phyloP scores from a whole-genome alignment of 2,329 filamentous ascomycete genomes.

The Cryphonectria nitschkei region DNA sequence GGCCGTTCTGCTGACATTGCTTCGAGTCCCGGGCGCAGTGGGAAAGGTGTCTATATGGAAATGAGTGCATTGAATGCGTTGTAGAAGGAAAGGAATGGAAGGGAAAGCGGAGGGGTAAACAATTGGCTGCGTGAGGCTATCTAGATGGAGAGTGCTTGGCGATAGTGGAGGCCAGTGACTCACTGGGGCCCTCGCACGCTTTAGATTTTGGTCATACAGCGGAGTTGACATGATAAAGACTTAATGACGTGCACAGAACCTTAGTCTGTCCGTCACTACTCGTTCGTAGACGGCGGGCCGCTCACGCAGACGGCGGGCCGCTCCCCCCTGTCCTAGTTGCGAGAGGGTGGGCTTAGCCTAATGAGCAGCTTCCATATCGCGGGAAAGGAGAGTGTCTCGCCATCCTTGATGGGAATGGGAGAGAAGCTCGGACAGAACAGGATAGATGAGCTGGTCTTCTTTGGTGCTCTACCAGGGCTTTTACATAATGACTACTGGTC shows the following conservation, averaged over 20 bases:
- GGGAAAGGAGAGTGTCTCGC: neutral
- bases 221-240: neutral
- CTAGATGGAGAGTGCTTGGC: too few species aligned
- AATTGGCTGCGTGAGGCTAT: too few species aligned
- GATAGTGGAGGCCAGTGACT: too few species aligned
- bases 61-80: too few species aligned
- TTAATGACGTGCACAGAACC: neutral
- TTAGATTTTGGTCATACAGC: neutral
- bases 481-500: neutral
- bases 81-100: too few species aligned
- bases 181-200: too few species aligned
- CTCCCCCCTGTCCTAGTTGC: neutral
- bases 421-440: neutral
- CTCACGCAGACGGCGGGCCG: neutral
- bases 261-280: neutral
- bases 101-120: too few species aligned
- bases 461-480: neutral
- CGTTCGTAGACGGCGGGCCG: neutral
- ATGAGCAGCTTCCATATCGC: neutral
- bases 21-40: neutral
- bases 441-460: neutral
- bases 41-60: neutral
- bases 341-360: neutral
- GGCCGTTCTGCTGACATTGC: slow-evolving; percentile 9
- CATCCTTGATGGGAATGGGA: neutral